A percentile compares a stretch with the other conserved stretches of the same genome.
Conservation (phyloP, 306 rosid species). For the Amphicarpaea edgeworthii region DNA sequence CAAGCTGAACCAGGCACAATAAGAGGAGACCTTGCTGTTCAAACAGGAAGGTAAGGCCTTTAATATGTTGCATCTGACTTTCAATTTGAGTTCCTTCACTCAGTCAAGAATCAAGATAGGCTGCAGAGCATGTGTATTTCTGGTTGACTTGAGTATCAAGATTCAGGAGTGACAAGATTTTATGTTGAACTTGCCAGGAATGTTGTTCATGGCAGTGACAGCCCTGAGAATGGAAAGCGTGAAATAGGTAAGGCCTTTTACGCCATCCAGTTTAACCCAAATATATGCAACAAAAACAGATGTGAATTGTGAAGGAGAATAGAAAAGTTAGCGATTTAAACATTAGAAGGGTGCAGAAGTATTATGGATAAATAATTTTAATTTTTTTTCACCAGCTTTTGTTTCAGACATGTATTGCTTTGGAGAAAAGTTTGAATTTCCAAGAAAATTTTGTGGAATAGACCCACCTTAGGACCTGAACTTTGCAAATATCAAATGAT, state of each 20-base stretch:
- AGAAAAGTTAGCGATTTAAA: slow-evolving; percentile 23
- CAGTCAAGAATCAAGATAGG: slow-evolving; percentile 11
- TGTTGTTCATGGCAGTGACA: slow-evolving; percentile 95
- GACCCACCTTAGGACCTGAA: background rate
- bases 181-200: slow-evolving; percentile 70
- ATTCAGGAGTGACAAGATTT: slow-evolving; percentile 35
- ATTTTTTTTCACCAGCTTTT: slow-evolving; percentile 2
- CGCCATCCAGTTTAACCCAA: slow-evolving; percentile 14
- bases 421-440: slow-evolving; percentile 22
- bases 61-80: slow-evolving; percentile 31
- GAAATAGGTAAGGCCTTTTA: slow-evolving; percentile 69
- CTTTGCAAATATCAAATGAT: slow-evolving; percentile 25
- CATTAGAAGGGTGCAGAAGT: slow-evolving; percentile 14
- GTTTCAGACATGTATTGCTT: slow-evolving; percentile 13
- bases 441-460: slow-evolving; percentile 10
- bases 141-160: slow-evolving; percentile 28
- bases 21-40: slow-evolving; percentile 94
- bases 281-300: slow-evolving; percentile 18
- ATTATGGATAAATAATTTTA: background rate
- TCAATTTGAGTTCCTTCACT: slow-evolving; percentile 17
- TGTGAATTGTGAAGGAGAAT: slow-evolving; percentile 4
- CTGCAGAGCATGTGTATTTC: slow-evolving; percentile 13
- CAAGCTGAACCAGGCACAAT: slow-evolving; percentile 99
- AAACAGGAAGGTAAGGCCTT: slow-evolving; percentile 83
- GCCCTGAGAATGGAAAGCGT: slow-evolving; percentile 97